A percentile compares a stretch with the other conserved stretches of the same genome.
Conservation (phyloP, 306 rosid genomes). For the Corylus heterophylla region DNA sequence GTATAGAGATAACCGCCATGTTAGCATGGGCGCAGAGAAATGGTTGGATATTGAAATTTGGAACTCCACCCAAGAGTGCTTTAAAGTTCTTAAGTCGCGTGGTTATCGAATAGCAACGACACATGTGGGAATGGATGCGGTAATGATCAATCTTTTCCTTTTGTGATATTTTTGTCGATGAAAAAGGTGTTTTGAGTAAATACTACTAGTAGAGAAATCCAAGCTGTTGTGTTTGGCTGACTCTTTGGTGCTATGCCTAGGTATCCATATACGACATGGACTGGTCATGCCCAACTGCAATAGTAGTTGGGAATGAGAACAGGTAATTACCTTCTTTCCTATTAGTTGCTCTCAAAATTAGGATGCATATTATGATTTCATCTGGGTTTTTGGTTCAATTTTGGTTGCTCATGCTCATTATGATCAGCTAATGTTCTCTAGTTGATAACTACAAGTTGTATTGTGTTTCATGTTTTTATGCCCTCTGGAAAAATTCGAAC, state of each 20-base stretch:
- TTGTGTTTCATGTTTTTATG: too few species aligned
- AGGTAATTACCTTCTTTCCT: constrained; percentile 47
- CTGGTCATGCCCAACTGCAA: constrained; percentile 92
- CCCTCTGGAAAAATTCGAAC: background rate
- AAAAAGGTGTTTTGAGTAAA: background rate
- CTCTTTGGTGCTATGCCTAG: constrained; percentile 41
- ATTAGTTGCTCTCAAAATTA: background rate
- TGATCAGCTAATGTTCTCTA: too few species aligned
- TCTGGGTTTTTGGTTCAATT: background rate
- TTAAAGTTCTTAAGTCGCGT: constrained; percentile 62
- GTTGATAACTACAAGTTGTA: background rate
- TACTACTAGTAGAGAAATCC: background rate
- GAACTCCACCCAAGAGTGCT: constrained; percentile 77
- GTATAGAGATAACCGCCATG: constrained; percentile 93
- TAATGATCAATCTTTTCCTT: constrained; percentile 32
- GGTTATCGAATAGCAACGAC: constrained; percentile 92
- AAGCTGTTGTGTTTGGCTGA: constrained; percentile 12
- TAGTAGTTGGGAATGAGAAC: constrained; percentile 84
- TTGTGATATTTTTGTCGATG: background rate
- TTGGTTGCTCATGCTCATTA: too few species aligned
- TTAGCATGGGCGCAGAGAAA: constrained; percentile 99
- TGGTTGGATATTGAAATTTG: constrained; percentile 98
- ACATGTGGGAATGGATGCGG: constrained; percentile 80
- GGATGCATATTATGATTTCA: constrained; percentile 7
- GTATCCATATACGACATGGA: constrained; percentile 80